Base-by-base conservation (phyloP, 495 filamentous ascomycete genomes). In the Annulohypoxylon bovei region DNA sequence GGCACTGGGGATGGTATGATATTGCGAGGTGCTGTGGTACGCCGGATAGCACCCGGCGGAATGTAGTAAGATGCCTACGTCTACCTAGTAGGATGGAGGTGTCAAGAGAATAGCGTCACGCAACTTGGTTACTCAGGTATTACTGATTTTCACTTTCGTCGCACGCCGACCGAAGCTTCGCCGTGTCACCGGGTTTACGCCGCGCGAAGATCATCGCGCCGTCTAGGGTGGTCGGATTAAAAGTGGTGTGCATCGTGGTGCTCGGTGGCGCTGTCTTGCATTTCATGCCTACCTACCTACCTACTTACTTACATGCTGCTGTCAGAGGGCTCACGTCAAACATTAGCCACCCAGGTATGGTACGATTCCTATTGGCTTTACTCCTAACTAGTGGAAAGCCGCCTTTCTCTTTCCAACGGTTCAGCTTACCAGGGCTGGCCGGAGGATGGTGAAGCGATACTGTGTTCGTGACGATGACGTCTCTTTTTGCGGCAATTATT, bases 401-500 rank as follows among this genome's bases (percentile, higher is more conserved):
- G 1, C 32, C 27, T 44, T 59, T 42, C 32, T 6, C 40, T 62
- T 53, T 53, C 27, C 16, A 42, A 42, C n/a, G 39, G 46, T 37
- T 58, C 33, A 18, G 32, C 35, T 18, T 23, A 33, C 18, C 22
- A 42, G 1, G 11, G 4, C 44, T 14, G 25, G 32, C 55, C 27
- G 23, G 33, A 42, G 27, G 44, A 20, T 35, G 30, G 22, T 30
- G 1, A 42, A 42, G 39, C 7, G n/a, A 42, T 20, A 7, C 39
- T 20, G n/a, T 42, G 20, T 57, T 44, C 40, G 57, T 49, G 20
- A 59, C 22, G 40, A 20, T 55, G 56, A 46, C 30, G 18, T 40
- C 23, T 57, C 22, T 25, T 47, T 32, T 50, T 70, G 62, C 68
- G 62, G 68, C 39, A 70, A 70, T 70, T 71, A 62, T 66, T 71